Percentiles rank a stretch among this genome's conserved stretches.
These are phyloP conservation scores for Leishmania tropica DNA, from an alignment of 208 protist species.

Conservation along the genomic window DNA sequence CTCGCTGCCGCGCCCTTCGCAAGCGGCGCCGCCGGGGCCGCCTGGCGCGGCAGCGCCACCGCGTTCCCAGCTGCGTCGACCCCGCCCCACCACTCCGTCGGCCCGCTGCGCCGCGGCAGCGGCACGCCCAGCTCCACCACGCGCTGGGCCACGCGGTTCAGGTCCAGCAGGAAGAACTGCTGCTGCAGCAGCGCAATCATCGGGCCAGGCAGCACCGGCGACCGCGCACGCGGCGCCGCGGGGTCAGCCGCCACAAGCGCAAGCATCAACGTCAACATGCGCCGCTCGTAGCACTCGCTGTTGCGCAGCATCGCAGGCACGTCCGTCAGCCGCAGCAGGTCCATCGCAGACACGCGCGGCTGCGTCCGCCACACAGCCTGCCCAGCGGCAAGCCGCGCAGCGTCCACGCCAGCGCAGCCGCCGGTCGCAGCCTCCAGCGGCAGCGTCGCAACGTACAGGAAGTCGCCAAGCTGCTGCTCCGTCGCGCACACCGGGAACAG, in stretches of 20 bases:
- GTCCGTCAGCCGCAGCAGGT: conserved; percentile 38
- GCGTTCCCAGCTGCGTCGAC: not conserved
- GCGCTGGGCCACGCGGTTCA: conserved; percentile 37
- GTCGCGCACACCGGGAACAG: conserved; percentile 45
- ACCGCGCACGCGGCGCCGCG: not conserved
- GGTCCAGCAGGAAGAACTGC: conserved; percentile 39
- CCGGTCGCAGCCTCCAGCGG: conserved; percentile 1
- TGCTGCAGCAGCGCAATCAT: conserved; percentile 27
- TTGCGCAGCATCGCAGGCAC: conserved; percentile 23
- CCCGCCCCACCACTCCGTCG: conserved; percentile 4
- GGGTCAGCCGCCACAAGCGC: conserved; percentile 15
- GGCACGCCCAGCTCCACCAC: conserved; percentile 32
- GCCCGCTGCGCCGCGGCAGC: conserved; percentile 19
- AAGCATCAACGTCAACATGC: conserved; percentile 33
- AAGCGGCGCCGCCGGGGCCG: not conserved
- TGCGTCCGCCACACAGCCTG: conserved; percentile 34
- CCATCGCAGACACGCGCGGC: conserved; percentile 44
- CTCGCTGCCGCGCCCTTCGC: not conserved
- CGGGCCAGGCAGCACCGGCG: conserved; percentile 5
- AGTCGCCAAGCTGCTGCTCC: conserved; percentile 31
- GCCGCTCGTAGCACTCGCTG: conserved; percentile 39
- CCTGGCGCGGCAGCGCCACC: not conserved
- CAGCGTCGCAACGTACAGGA: conserved; percentile 33
- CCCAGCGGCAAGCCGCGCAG: conserved; percentile 14
- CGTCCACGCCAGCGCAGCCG: conserved; percentile 10